Evolutionary conservation across 73 alveolate genomes (phyloP), one percentile per base, ranked within the genome.

Genomic region (Blepharisma japonicum): DNA sequence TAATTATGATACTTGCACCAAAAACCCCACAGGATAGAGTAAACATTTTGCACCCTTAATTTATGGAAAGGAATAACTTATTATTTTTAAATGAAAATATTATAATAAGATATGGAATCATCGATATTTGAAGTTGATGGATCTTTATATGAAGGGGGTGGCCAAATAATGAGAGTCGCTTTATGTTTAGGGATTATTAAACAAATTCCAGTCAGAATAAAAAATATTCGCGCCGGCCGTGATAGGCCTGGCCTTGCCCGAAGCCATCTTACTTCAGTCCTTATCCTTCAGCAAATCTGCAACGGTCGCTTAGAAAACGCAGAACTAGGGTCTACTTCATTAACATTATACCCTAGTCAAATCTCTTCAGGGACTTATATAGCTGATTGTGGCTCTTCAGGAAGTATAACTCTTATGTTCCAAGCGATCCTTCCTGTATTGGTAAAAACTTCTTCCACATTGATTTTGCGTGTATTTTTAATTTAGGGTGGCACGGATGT

Each of bases 91-190:
- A 32, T 32, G 42, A 32, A 32, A 32, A 32, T 32, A 32, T 32
- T 32, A 32, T 32, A 32, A 32, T 32, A 32, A 32, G 42, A 32
- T 32, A 32, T 32, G 42, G 42, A 32, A 32, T 32, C 42, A 32
- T 32, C 42, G 3, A 32, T 32, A 1, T 32, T 32, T 32, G 42
- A 51, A 4, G 66, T 61, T 11, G 77, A 61, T 61, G 77, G 77
- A 4, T 61, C 77, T 18, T 11, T 61, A 11, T 20, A 61, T 61
- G 77, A 61, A 61, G 77, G 77, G 21, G 77, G 77, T 18, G 77
- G 77, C n/a, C 49, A 61, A 61, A 61, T 61, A 23, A 23, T 61
- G 21, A 61, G 77, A 23, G 21, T 23, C 21, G 11, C 77, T 23
- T 21, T 61, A 11, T 8, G 55, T 23, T 27, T 61, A 11, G 42